Evolutionary conservation across 1,284 basidiomycete species (phyloP), one percentile per base, ranked within the genome.

Genomic region (Fistulinella cinereoalba): DNA sequence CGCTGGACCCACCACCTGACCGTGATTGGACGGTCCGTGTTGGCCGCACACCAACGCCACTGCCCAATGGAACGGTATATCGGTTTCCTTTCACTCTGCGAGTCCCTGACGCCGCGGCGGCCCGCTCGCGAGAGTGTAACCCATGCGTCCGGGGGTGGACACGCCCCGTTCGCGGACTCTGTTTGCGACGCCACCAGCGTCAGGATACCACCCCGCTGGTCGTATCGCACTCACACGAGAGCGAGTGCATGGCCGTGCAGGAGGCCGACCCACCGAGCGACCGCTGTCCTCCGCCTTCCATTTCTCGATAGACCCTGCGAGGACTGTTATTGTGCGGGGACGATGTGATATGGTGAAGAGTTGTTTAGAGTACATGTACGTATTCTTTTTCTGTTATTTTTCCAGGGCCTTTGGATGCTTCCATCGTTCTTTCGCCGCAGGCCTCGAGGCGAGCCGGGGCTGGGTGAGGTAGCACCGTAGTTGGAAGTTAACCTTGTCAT

Each of bases 401-500:
- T 32, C 34, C 34, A 37, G 34, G 34, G 19, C 4, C 19, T 27
- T 21, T 39, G 8, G 21, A 38, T 7, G 29, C 37, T 57, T 55
- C 37, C 21, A 38, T 24, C 28, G 40, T 37, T 11, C 41, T 41
- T 43, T 37, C 32, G 38, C 33, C 29, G 37, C 52, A 44, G 41
- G n/a, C 29, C 36, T 13, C 41, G 40, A 54, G 54, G 50, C 55
- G 50, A 54, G 56, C 18, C 55, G 41, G 46, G 21, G 37, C 34
- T 38, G 37, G 41, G 37, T 11, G 44, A 18, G 10, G 27, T 23
- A 23, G 4, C 15, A 18, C 25, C 6, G 5, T 2, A 19, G 8
- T 37, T 50, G 38, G 43, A 58, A 56, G 27, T 12, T 44, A 58
- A 58, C 45, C 28, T 56, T 56, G 54, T 37, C 23, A 2, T 28